phyloP scores from a whole-genome alignment of 345 rosid genomes.

The Moricandia arvensis region DNA sequence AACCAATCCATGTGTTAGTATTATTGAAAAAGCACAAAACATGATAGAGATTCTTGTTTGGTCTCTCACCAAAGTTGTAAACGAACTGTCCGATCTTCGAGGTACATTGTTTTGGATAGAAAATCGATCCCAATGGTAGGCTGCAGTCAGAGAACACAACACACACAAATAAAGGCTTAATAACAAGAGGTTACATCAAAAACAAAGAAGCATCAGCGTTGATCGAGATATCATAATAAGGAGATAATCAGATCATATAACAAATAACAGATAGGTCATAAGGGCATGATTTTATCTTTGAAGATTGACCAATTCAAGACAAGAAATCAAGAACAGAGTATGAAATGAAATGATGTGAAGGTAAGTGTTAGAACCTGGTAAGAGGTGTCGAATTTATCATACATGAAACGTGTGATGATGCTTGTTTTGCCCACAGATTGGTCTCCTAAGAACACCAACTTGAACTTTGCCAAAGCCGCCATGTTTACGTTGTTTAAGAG shows the following conservation, averaged over 20 bases:
- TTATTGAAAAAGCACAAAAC: background rate
- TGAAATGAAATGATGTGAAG: background rate
- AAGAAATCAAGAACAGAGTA: background rate
- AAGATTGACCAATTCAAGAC: background rate
- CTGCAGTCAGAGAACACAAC: slow-evolving; percentile 36
- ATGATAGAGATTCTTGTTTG: background rate
- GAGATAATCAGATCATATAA: background rate
- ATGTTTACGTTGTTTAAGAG: slow-evolving; percentile 5
- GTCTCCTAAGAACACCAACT: slow-evolving; percentile 80
- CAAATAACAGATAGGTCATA: background rate
- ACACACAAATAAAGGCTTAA: background rate
- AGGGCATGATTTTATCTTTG: background rate
- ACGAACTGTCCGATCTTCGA: slow-evolving; percentile 90
- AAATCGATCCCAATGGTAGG: slow-evolving; percentile 95
- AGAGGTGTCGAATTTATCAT: slow-evolving; percentile 85
- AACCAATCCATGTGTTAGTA: background rate
- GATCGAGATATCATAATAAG: background rate
- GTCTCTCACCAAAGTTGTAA: slow-evolving; percentile 75
- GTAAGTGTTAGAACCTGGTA: slow-evolving; percentile 55
- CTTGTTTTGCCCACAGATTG: slow-evolving; percentile 89
- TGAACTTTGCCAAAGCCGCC: slow-evolving; percentile 84
- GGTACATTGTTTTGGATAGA: slow-evolving; percentile 90
- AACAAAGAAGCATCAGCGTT: background rate
- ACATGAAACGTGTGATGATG: slow-evolving; percentile 94
- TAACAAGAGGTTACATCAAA: background rate